Percentiles rank a stretch among this genome's conserved stretches.
Conservation (phyloP, 176 grass and related monocot genomes). For the Carex myosuroides region DNA sequence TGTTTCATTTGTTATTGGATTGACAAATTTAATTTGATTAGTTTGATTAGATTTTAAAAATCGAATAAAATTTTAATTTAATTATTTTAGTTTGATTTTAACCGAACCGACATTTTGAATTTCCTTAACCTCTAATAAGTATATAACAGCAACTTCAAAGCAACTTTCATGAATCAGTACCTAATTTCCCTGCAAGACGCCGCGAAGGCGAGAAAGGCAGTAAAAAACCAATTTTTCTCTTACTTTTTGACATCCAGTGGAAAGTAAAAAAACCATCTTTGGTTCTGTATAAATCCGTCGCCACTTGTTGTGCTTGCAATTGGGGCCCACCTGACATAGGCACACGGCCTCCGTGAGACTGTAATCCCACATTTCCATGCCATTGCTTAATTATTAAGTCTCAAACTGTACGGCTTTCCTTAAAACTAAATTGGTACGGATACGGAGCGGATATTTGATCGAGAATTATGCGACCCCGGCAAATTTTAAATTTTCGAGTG, state of each 20-base stretch:
- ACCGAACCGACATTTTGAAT: no score
- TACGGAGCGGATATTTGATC: no score
- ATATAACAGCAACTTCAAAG: background rate
- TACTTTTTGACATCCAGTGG: background rate
- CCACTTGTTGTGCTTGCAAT: background rate
- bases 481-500: no score
- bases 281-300: background rate
- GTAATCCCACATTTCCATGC: background rate
- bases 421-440: background rate
- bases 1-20: no score
- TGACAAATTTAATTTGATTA: no score
- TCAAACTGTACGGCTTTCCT: background rate
- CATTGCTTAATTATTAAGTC: no score
- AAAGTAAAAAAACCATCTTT: slow-evolving; percentile 1
- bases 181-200: background rate
- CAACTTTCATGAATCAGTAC: background rate
- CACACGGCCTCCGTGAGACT: background rate
- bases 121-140: no score
- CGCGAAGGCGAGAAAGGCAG: background rate
- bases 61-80: no score
- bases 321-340: background rate
- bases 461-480: no score
- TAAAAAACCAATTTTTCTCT: background rate
- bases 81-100: no score
- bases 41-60: no score